Conservation (phyloP, 352 stramenopile genomes). For the Phytophthora nicotianae region DNA sequence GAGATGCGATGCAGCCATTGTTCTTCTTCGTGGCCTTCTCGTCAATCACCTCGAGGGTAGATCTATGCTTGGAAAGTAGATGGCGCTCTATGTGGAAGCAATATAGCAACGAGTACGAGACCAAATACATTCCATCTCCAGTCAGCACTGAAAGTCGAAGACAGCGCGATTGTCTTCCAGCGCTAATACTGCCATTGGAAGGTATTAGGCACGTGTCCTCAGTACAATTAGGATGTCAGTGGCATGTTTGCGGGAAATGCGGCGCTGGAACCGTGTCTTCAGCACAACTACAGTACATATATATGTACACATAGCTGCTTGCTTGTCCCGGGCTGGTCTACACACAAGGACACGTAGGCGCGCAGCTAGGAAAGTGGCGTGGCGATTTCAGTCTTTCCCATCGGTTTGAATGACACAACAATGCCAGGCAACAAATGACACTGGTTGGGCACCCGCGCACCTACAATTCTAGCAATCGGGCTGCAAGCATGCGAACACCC, state of each 20-base stretch:
- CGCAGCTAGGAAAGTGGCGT: not conserved
- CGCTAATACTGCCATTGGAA: no score
- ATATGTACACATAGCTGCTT: constrained; percentile 6
- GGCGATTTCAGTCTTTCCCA: constrained; percentile 1
- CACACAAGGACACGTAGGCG: constrained; percentile 7
- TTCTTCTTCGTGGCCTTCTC: constrained; percentile 6
- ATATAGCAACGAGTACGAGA: not conserved
- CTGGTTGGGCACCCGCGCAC: no score
- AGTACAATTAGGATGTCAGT: not conserved
- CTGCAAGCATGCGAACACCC: no score
- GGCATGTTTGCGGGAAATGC: not conserved
- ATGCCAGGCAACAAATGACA: no score
- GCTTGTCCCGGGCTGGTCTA: constrained; percentile 9
- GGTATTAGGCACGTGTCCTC: constrained; percentile 1
- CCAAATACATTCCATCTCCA: no score
- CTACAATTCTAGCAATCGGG: no score
- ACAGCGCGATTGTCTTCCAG: no score
- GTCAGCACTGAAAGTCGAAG: no score
- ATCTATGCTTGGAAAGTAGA: constrained; percentile 2
- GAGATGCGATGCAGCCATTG: constrained; percentile 16
- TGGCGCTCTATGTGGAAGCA: not conserved
- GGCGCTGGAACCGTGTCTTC: not conserved
- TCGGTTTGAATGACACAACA: not conserved
- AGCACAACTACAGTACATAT: no score
- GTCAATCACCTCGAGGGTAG: no score